Evolutionary conservation across 176 grass and related monocot genomes (phyloP).

Genomic region (Carex parvula): DNA sequence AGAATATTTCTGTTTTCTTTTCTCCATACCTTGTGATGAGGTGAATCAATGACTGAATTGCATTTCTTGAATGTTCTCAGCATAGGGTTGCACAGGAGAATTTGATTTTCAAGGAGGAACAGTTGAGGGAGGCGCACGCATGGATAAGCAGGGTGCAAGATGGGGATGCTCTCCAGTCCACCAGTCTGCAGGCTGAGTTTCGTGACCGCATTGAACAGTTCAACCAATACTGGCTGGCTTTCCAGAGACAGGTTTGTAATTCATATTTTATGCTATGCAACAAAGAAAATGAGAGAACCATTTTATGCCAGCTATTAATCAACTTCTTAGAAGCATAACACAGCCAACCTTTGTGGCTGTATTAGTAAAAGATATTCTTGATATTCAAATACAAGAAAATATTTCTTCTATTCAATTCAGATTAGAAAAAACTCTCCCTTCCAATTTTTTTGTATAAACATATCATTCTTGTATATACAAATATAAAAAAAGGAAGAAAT

Average conservation of each 20-base stretch:
- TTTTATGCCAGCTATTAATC: no score
- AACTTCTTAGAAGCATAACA: no score
- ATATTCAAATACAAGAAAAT: no score
- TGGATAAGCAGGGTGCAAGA: slow-evolving; percentile 94
- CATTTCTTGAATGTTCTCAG: slow-evolving; percentile 41
- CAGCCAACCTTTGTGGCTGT: no score
- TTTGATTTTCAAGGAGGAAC: slow-evolving; percentile 94
- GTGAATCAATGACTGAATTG: neutral
- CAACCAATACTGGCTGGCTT: slow-evolving; percentile 80
- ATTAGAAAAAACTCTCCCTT: no score
- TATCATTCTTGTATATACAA: no score
- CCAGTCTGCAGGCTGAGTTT: slow-evolving; percentile 71
- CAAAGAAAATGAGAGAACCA: neutral
- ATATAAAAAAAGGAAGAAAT: no score
- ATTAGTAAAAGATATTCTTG: no score
- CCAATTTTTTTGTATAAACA: no score
- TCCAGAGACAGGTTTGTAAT: slow-evolving; percentile 66
- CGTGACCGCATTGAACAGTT: slow-evolving; percentile 91
- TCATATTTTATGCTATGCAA: neutral
- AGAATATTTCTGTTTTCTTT: slow-evolving; percentile 22
- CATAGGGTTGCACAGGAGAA: slow-evolving; percentile 89
- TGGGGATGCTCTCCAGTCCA: slow-evolving; percentile 80
- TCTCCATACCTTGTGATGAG: slow-evolving; percentile 18
- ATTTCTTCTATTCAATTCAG: no score
- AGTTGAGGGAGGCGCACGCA: slow-evolving; percentile 90